phyloP scores from a whole-genome alignment of 345 rosid species.

The Boechera divaricarpa region DNA sequence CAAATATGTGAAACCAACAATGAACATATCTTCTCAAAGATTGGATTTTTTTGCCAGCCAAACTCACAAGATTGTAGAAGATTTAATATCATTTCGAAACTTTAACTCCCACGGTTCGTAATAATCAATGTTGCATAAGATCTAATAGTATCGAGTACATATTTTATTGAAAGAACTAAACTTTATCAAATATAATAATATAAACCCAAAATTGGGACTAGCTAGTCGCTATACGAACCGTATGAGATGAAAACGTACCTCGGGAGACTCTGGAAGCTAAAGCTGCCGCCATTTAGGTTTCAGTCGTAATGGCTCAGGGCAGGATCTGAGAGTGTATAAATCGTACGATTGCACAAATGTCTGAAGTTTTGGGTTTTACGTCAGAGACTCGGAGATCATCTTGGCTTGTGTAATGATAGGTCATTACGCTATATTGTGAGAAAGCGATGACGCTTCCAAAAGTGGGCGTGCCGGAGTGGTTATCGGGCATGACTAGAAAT shows the following conservation, averaged over 20 bases:
- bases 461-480: slow-evolving; percentile 48
- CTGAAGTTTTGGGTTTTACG: slow-evolving; percentile 19
- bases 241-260: slow-evolving; percentile 19
- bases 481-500: slow-evolving; percentile 93
- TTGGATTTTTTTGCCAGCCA: no score
- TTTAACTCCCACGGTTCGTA: neutral
- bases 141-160: neutral
- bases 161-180: neutral
- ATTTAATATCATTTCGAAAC: neutral
- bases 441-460: neutral
- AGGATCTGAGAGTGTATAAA: neutral
- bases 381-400: neutral
- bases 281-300: slow-evolving; percentile 44
- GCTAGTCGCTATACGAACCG: neutral
- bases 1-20: no score
- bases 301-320: neutral
- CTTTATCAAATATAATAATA: neutral
- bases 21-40: no score
- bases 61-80: neutral
- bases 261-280: slow-evolving; percentile 35
- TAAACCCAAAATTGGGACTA: neutral
- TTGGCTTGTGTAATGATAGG: neutral
- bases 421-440: neutral
- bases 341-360: neutral
- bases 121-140: neutral